phyloP scores from a whole-genome alignment of 1,284 basidiomycete genomes.

The Phellopilus nigrolimitatus region DNA sequence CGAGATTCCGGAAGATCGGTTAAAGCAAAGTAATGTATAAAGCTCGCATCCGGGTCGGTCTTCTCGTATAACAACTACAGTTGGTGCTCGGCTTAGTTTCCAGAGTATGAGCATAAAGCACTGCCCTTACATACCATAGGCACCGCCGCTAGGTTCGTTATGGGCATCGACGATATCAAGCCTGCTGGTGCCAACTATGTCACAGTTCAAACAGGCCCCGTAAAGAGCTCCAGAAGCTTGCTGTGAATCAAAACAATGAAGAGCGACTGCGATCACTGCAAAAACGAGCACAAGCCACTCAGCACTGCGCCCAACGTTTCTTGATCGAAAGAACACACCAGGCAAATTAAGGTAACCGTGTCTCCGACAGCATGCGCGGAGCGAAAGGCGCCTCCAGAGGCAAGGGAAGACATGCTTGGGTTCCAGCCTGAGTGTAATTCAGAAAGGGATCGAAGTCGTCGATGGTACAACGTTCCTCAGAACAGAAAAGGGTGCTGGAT shows the following conservation, averaged over 20 bases:
- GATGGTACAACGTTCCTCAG: constrained; percentile 17
- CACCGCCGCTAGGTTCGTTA: background rate
- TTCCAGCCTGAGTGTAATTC: constrained; percentile 20
- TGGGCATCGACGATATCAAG: constrained; percentile 10
- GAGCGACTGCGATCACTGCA: constrained; percentile 16
- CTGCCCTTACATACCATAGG: constrained; percentile 7
- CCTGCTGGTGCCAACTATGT: background rate
- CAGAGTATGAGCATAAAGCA: background rate
- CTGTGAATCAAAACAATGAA: constrained; percentile 17
- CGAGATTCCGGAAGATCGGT: constrained; percentile 11
- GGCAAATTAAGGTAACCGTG: constrained; percentile 13
- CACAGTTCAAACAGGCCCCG: constrained; percentile 17
- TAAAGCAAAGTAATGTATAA: constrained; percentile 10
- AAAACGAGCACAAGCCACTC: background rate
- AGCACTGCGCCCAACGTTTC: background rate
- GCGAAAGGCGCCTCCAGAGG: constrained; percentile 13
- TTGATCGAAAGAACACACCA: constrained; percentile 10
- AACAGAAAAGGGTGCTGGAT: constrained; percentile 11
- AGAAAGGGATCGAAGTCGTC: constrained; percentile 21
- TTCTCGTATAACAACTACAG: constrained; percentile 10
- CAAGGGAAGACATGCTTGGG: constrained; percentile 11
- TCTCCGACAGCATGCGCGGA: constrained; percentile 6
- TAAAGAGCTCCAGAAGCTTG: constrained; percentile 16
- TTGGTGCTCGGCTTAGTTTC: background rate
- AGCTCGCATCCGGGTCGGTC: constrained; percentile 7